A percentile compares a stretch with the other conserved stretches of the same genome.
Evolutionary conservation across 768 basidiomycete genomes (phyloP).

Genomic region (Trametes coccinea): DNA sequence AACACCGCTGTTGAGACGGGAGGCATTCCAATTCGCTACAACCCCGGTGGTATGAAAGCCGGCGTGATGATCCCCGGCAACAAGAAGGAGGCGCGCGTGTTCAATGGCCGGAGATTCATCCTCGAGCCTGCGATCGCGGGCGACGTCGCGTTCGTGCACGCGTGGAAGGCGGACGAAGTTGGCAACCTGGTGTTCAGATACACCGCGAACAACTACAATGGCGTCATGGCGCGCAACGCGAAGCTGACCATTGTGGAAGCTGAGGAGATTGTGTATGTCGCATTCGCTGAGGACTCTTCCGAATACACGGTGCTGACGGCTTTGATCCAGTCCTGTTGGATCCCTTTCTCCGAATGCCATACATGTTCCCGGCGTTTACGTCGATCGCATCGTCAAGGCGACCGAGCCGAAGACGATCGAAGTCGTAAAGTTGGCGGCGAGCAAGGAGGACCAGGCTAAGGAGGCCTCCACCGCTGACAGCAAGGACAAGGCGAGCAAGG

Average conservation of each 20-base stretch:
- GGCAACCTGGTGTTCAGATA: slow-evolving; percentile 91
- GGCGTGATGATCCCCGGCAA: slow-evolving; percentile 72
- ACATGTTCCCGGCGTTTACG: slow-evolving; percentile 81
- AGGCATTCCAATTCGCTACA: slow-evolving; percentile 74
- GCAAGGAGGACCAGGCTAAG: slow-evolving; percentile 21
- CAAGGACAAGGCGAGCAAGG: slow-evolving; percentile 29
- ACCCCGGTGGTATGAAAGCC: slow-evolving; percentile 63
- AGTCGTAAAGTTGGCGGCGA: slow-evolving; percentile 59
- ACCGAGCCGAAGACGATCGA: slow-evolving; percentile 79
- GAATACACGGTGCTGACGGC: background rate
- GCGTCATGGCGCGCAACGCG: slow-evolving; percentile 85
- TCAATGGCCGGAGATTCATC: slow-evolving; percentile 74
- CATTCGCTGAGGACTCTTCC: background rate
- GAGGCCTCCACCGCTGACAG: slow-evolving; percentile 11
- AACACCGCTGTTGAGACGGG: slow-evolving; percentile 79
- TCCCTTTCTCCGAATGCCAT: slow-evolving; percentile 72
- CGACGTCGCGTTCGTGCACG: slow-evolving; percentile 81
- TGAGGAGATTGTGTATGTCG: slow-evolving; percentile 32
- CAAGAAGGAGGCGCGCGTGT: slow-evolving; percentile 69
- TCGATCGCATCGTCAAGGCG: slow-evolving; percentile 81
- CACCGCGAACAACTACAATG: slow-evolving; percentile 82
- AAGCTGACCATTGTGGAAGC: slow-evolving; percentile 84
- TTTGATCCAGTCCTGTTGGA: slow-evolving; percentile 27
- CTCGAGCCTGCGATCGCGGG: slow-evolving; percentile 80
- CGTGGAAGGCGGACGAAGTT: slow-evolving; percentile 88